Conservation (phyloP, 352 stramenopile genomes). For the Globisporangium spinosum region DNA sequence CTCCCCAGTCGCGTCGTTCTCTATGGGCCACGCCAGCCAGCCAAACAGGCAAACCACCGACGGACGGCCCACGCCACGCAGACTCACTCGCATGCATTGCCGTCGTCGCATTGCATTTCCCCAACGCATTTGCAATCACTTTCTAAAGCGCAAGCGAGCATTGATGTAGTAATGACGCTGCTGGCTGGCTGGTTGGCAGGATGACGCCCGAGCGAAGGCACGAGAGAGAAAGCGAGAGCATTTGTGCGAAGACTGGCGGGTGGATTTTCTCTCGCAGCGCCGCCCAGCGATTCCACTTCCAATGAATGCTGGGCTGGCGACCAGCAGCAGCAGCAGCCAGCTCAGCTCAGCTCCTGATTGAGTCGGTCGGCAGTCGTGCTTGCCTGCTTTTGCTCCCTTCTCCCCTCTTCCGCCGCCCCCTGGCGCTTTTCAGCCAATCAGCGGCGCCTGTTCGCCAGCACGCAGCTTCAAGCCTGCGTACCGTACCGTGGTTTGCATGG, state of each 20-base stretch:
- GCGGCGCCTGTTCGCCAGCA: background rate
- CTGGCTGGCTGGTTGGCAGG: background rate
- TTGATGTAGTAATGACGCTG: background rate
- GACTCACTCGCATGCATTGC: background rate
- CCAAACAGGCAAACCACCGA: background rate
- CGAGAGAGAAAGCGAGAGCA: background rate
- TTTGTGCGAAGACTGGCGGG: background rate
- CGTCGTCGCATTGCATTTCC: background rate
- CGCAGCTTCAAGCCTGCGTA: slow-evolving; percentile 7
- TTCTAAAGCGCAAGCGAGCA: background rate
- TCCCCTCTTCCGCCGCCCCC: background rate
- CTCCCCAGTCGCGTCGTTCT: background rate
- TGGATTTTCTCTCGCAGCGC: slow-evolving; percentile 1
- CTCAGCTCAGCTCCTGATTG: background rate
- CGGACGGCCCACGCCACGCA: background rate
- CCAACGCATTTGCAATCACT: background rate
- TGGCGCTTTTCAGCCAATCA: background rate
- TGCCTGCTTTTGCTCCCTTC: background rate
- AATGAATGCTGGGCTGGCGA: background rate
- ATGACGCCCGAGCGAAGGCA: background rate
- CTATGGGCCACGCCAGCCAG: background rate
- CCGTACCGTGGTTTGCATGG: slow-evolving; percentile 2
- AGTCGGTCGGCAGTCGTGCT: slow-evolving; percentile 7
- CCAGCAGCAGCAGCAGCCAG: background rate
- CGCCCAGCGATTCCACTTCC: no score